phyloP scores from a whole-genome alignment of 2,329 filamentous ascomycete genomes.

The Aspergillus quadrilineatus region DNA sequence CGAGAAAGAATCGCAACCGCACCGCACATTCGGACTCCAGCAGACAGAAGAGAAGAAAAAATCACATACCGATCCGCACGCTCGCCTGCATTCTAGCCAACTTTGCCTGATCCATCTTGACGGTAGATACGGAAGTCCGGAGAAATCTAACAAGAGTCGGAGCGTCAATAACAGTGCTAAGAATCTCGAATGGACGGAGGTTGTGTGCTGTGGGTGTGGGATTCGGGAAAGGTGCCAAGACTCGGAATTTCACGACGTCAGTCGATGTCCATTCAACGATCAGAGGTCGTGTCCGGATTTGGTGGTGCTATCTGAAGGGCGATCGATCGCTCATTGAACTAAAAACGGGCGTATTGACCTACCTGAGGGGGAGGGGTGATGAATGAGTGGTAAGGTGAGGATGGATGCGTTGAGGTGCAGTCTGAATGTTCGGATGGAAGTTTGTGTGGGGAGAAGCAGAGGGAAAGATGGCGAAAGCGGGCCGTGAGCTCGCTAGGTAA shows the following conservation, averaged over 20 bases:
- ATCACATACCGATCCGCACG: constrained; percentile 68
- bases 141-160: background rate
- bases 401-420: constrained; percentile 25
- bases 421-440: constrained; percentile 11
- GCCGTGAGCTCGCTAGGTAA: constrained; percentile 13
- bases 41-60: constrained; percentile 15
- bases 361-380: constrained; percentile 14
- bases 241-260: constrained; percentile 16
- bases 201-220: constrained; percentile 14
- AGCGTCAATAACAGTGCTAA: constrained; percentile 19
- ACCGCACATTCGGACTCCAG: constrained; percentile 9
- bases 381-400: constrained; percentile 10
- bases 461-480: constrained; percentile 16
- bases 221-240: constrained; percentile 10
- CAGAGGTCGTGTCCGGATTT: background rate
- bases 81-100: constrained; percentile 65
- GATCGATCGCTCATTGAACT: background rate
- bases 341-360: background rate
- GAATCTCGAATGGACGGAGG: constrained; percentile 11
- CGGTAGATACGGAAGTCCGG: constrained; percentile 27
- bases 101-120: constrained; percentile 66
- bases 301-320: background rate
- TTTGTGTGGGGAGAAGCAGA: constrained; percentile 17
- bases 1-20: background rate
- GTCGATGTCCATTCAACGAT: background rate